A percentile compares a stretch with the other conserved stretches of the same genome.
These are phyloP conservation scores for Penicillium sp. DNA, from an alignment of 2,329 filamentous ascomycete species.

Conservation along the genomic window DNA sequence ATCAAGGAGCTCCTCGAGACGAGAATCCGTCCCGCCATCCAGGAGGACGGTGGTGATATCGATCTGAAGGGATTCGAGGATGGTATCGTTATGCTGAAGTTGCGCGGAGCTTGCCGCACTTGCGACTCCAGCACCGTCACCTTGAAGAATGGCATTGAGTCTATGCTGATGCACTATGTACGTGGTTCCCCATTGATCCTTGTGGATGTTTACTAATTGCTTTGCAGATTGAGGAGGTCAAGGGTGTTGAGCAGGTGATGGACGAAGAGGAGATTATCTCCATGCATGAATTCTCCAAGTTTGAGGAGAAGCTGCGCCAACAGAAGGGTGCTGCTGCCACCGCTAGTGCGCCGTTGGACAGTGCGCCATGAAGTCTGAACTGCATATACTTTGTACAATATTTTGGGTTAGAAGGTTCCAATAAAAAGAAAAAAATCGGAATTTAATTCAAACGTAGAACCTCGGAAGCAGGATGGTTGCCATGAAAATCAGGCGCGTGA, in stretches of 20 bases:
- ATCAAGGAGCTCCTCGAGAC: slow-evolving; percentile 98
- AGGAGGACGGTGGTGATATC: slow-evolving; percentile 97
- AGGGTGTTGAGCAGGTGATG: slow-evolving; percentile 85
- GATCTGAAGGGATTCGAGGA: slow-evolving; percentile 89
- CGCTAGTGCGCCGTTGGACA: slow-evolving; percentile 57
- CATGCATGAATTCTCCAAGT: slow-evolving; percentile 84
- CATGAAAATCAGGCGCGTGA: not conserved
- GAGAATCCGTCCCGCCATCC: slow-evolving; percentile 89
- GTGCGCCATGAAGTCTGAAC: slow-evolving; percentile 34
- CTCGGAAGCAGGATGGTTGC: not conserved
- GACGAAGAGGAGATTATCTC: slow-evolving; percentile 91
- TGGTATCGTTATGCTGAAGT: slow-evolving; percentile 81
- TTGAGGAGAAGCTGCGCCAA: slow-evolving; percentile 78
- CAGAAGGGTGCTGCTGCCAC: slow-evolving; percentile 57
- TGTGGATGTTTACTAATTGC: slow-evolving; percentile 21
- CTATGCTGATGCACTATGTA: slow-evolving; percentile 96
- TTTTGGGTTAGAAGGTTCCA: not conserved
- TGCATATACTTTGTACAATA: slow-evolving; percentile 9
- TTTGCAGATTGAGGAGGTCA: slow-evolving; percentile 85
- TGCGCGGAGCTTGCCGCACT: slow-evolving; percentile 89
- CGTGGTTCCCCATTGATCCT: slow-evolving; percentile 44
- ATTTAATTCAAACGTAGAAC: not conserved
- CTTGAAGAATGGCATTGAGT: slow-evolving; percentile 95
- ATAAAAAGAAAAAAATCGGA: not conserved
- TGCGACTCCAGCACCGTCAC: slow-evolving; percentile 98